Evolutionary conservation across 1,284 basidiomycete species (phyloP).

Genomic region (Schizophyllum amplum): DNA sequence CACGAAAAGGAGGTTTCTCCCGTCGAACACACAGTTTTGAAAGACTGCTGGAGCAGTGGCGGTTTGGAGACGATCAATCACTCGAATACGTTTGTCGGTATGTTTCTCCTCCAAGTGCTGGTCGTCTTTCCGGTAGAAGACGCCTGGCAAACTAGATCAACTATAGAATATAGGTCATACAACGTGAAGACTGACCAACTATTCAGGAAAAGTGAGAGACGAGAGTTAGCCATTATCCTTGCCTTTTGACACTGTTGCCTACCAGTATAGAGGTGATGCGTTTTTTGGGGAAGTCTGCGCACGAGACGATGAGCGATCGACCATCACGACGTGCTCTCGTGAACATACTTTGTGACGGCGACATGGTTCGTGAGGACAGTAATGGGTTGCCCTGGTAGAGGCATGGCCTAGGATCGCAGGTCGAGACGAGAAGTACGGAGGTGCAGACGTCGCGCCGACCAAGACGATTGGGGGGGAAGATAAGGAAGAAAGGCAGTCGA

Average conservation of each 20-base stretch:
- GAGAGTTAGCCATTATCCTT: slow-evolving; percentile 4
- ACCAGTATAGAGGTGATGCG: slow-evolving; percentile 33
- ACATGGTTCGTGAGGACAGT: background rate
- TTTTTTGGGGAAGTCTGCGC: slow-evolving; percentile 18
- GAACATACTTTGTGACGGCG: background rate
- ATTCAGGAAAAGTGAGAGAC: background rate
- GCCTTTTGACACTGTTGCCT: slow-evolving; percentile 8
- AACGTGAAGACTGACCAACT: slow-evolving; percentile 7
- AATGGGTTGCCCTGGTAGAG: slow-evolving; percentile 1
- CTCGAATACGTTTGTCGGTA: slow-evolving; percentile 7
- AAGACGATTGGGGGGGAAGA: background rate
- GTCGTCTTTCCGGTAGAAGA: slow-evolving; percentile 1
- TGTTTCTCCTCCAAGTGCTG: background rate
- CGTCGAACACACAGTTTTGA: slow-evolving; percentile 9
- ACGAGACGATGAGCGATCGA: slow-evolving; percentile 15
- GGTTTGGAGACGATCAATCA: slow-evolving; percentile 9
- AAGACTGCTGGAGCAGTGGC: background rate
- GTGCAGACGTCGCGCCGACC: slow-evolving; percentile 10
- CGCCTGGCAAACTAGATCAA: background rate
- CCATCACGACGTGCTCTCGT: background rate
- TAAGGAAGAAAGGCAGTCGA: background rate
- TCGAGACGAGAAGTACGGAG: background rate
- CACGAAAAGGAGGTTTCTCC: slow-evolving; percentile 1
- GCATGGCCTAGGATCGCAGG: slow-evolving; percentile 15
- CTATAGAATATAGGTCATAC: background rate